Evolutionary conservation across 2,329 filamentous ascomycete species (phyloP).

Genomic region (Westerdykella ornata): DNA sequence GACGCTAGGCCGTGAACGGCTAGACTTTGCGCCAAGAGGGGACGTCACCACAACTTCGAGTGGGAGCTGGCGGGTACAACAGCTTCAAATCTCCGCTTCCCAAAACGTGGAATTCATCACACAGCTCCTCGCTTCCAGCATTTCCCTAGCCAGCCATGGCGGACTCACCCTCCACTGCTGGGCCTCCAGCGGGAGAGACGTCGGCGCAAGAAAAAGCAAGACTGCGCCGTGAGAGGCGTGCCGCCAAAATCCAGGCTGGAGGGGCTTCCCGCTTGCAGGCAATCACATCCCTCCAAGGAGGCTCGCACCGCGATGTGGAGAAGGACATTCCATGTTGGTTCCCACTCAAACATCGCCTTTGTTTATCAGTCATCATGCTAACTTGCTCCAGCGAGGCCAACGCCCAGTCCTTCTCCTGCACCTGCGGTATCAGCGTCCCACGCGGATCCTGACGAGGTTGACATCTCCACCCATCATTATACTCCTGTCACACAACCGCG

Average conservation of each 20-base stretch:
- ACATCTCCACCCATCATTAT: constrained; percentile 71
- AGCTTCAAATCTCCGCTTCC: too few relatives aligned
- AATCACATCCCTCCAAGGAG: constrained; percentile 63
- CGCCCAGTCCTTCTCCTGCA: constrained; percentile 14
- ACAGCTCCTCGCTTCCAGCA: background rate
- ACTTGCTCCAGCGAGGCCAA: constrained; percentile 20
- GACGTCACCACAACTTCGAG: too few relatives aligned
- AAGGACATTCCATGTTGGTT: constrained; percentile 33
- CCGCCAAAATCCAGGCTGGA: constrained; percentile 69
- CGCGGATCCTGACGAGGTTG: constrained; percentile 64
- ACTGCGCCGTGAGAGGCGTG: constrained; percentile 68
- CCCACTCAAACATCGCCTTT: constrained; percentile 12
- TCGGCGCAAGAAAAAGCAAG: constrained; percentile 55
- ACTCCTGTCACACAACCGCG: constrained; percentile 46
- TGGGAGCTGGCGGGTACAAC: too few relatives aligned
- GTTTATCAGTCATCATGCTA: constrained; percentile 13
- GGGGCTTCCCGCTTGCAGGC: constrained; percentile 64
- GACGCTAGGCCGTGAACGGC: too few relatives aligned
- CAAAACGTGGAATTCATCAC: background rate
- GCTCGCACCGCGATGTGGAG: constrained; percentile 34
- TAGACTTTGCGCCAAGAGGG: too few relatives aligned
- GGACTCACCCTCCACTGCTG: constrained; percentile 16
- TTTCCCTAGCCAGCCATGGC: constrained; percentile 15
- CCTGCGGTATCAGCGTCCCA: constrained; percentile 18
- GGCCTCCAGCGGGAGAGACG: constrained; percentile 25